These are phyloP conservation scores for Theobroma cacao DNA, from an alignment of 345 rosid genomes.

Conservation along the genomic window DNA sequence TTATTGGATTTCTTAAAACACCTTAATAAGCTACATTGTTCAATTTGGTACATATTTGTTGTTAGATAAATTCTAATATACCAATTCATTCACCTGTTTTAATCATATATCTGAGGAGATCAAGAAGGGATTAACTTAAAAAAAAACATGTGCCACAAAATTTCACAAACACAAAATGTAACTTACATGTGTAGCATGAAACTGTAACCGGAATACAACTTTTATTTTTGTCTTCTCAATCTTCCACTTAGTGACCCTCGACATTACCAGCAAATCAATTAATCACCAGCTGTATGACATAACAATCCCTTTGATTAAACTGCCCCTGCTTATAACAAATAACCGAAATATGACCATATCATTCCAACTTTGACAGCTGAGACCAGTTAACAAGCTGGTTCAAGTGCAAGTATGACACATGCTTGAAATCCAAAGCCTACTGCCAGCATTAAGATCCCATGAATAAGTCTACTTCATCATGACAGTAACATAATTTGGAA, in stretches of 20 bases:
- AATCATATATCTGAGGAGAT: neutral
- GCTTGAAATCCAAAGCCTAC: neutral
- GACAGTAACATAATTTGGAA: neutral
- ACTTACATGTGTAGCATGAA: conserved; percentile 97
- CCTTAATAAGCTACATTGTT: neutral
- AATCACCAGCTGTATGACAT: conserved; percentile 38
- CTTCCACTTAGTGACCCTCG: conserved; percentile 83
- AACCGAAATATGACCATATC: neutral
- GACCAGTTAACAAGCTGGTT: neutral
- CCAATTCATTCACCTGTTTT: neutral
- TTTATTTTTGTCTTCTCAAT: conserved; percentile 91
- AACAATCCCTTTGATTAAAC: conserved; percentile 11
- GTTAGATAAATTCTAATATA: neutral
- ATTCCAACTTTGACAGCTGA: neutral
- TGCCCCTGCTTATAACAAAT: neutral
- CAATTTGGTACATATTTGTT: neutral
- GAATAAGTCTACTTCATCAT: neutral
- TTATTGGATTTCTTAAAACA: neutral
- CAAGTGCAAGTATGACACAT: neutral
- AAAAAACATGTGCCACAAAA: neutral
- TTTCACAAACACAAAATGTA: neutral
- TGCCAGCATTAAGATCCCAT: neutral
- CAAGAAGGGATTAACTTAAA: neutral
- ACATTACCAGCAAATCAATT: conserved; percentile 55
- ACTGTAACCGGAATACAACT: conserved; percentile 93